Percentiles rank a stretch among this genome's conserved stretches.
These are phyloP conservation scores for Lentinula sp. DNA, from an alignment of 768 basidiomycete genomes.

Conservation along the genomic window DNA sequence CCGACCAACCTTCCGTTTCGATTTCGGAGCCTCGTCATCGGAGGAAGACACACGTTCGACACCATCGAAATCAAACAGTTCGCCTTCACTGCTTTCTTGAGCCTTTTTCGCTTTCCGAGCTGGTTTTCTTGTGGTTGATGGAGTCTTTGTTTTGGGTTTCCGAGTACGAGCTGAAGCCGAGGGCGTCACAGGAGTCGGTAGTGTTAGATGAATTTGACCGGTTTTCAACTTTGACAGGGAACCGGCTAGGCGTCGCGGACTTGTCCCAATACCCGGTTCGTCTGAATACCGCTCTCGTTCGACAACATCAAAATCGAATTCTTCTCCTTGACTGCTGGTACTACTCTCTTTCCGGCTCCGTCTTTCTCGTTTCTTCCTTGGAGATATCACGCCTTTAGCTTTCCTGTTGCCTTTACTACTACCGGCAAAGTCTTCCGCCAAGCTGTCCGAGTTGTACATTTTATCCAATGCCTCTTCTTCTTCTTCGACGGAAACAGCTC, in stretches of 20 bases:
- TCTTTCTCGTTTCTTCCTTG: slow-evolving; percentile 5
- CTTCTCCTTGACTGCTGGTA: slow-evolving; percentile 15
- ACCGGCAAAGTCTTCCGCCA: slow-evolving; percentile 12
- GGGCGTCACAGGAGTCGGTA: neutral
- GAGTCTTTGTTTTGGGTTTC: slow-evolving; percentile 3
- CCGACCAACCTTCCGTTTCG: neutral
- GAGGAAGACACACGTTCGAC: slow-evolving; percentile 4
- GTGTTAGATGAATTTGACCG: neutral
- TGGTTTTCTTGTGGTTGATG: slow-evolving; percentile 1
- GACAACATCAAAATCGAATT: slow-evolving; percentile 18
- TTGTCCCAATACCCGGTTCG: neutral
- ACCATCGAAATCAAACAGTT: slow-evolving; percentile 21
- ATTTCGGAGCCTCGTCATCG: neutral
- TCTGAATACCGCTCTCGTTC: slow-evolving; percentile 8
- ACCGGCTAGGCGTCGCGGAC: neutral
- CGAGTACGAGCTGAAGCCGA: neutral
- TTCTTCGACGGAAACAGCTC: slow-evolving; percentile 19
- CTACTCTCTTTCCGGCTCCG: neutral
- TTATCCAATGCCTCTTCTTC: slow-evolving; percentile 22
- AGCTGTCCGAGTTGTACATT: slow-evolving; percentile 23
- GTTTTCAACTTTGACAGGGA: slow-evolving; percentile 1
- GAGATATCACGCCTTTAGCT: slow-evolving; percentile 3
- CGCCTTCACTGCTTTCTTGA: slow-evolving; percentile 19
- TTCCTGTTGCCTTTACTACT: slow-evolving; percentile 9
- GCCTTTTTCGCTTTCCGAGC: neutral